Evolutionary conservation across 1,284 basidiomycete genomes (phyloP).

Genomic region (Leccinum ambiguum): DNA sequence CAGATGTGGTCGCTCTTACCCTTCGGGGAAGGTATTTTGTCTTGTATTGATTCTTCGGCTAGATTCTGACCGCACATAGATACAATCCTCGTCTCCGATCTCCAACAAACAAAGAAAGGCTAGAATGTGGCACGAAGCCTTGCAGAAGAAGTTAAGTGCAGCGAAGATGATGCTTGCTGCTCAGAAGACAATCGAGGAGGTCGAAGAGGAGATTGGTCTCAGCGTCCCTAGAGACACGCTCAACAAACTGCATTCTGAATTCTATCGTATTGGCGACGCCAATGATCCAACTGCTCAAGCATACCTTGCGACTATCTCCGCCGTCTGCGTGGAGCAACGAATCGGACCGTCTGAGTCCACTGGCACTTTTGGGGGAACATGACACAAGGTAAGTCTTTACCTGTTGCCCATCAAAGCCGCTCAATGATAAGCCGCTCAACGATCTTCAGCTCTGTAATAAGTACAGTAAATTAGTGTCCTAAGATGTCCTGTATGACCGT

Average conservation of each 20-base stretch:
- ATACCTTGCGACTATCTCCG: constrained; percentile 2
- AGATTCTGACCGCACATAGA: constrained; percentile 3
- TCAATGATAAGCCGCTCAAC: neutral
- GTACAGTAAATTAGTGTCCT: neutral
- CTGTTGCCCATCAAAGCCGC: neutral
- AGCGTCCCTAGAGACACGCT: constrained; percentile 2
- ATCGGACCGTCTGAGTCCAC: neutral
- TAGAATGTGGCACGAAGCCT: constrained; percentile 5
- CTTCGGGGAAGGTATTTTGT: neutral
- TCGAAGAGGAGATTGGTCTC: constrained; percentile 6
- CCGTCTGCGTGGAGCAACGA: neutral
- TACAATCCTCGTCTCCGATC: neutral
- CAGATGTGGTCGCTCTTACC: too few species aligned
- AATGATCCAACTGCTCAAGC: constrained; percentile 2
- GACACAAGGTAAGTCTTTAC: neutral
- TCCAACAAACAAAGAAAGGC: constrained; percentile 9
- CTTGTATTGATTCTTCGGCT: constrained; percentile 1
- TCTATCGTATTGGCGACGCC: constrained; percentile 1
- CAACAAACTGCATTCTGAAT: constrained; percentile 3
- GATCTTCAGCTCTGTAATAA: neutral
- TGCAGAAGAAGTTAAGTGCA: constrained; percentile 5
- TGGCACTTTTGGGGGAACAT: neutral
- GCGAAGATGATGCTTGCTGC: constrained; percentile 7
- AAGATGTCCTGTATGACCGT: neutral
- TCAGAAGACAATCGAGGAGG: constrained; percentile 5